Evolutionary conservation across 192 early-diverging fungal species (phyloP).

Genomic region (Coemansia sp.): DNA sequence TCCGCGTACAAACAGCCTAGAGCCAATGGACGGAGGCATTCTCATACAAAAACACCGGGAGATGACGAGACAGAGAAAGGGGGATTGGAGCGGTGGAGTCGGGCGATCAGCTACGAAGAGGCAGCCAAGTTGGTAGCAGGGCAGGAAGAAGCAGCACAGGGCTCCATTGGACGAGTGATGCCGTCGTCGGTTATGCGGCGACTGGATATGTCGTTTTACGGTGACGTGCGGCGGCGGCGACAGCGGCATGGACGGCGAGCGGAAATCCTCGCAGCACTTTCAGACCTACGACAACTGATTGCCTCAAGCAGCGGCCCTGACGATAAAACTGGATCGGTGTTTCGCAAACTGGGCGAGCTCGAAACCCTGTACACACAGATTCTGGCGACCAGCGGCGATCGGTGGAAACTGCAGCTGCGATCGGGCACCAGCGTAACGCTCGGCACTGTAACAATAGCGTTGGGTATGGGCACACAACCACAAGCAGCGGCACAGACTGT

Average conservation of each 20-base stretch:
- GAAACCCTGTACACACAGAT: conserved; percentile 16
- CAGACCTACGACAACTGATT: conserved; percentile 20
- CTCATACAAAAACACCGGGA: no score
- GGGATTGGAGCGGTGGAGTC: conserved; percentile 29
- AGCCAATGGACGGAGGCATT: no score
- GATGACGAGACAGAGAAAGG: no score
- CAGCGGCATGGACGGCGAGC: conserved; percentile 38
- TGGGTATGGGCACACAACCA: conserved; percentile 2
- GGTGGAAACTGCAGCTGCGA: conserved; percentile 11
- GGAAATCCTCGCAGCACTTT: conserved; percentile 16
- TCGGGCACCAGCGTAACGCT: conserved; percentile 14
- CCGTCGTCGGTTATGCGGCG: conserved; percentile 45
- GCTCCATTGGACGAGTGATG: conserved; percentile 13
- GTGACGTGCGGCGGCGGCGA: conserved; percentile 21
- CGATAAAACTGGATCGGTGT: conserved; percentile 24
- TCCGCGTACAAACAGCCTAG: no score
- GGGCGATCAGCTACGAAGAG: conserved; percentile 10
- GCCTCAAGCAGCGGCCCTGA: background rate
- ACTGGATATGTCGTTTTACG: conserved; percentile 15
- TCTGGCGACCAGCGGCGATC: conserved; percentile 1
- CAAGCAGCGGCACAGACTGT: conserved; percentile 3
- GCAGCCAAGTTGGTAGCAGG: conserved; percentile 8
- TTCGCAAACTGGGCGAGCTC: conserved; percentile 19
- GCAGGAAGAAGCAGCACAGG: conserved; percentile 2
- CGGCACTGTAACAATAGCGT: background rate